Evolutionary conservation across 176 grass and related monocot genomes (phyloP).

Genomic region (Hsuehochloa calcarea): DNA sequence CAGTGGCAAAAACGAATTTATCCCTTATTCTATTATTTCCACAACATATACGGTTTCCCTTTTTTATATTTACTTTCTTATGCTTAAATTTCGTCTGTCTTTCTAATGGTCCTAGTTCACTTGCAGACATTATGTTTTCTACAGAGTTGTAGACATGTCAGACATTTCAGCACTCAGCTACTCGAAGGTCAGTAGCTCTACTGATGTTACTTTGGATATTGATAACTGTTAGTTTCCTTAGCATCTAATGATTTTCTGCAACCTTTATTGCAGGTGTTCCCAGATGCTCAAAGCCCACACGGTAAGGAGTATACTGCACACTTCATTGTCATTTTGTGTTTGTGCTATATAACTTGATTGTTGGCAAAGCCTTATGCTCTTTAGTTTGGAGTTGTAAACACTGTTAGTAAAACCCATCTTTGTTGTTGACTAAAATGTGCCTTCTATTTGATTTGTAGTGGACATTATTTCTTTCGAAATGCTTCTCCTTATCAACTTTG

Average conservation of each 20-base stretch:
- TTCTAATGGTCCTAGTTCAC: neutral
- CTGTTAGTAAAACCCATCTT: neutral
- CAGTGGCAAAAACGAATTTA: neutral
- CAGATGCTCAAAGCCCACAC: constrained; percentile 37
- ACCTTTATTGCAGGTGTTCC: constrained; percentile 35
- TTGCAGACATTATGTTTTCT: constrained; percentile 52
- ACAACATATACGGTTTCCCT: neutral
- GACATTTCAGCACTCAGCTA: constrained; percentile 62
- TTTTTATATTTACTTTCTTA: constrained; percentile 1
- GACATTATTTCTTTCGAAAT: constrained; percentile 49
- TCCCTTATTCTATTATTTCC: neutral
- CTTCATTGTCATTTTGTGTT: constrained; percentile 7
- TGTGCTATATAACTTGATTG: neutral
- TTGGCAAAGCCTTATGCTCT: neutral
- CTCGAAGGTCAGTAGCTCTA: constrained; percentile 51
- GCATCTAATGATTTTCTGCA: constrained; percentile 19
- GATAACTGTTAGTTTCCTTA: neutral
- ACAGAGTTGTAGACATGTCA: constrained; percentile 47
- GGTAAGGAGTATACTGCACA: constrained; percentile 17
- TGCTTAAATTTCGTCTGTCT: neutral
- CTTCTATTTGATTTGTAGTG: constrained; percentile 24
- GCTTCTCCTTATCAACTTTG: constrained; percentile 58
- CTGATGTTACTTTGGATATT: constrained; percentile 19
- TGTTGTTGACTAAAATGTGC: neutral
- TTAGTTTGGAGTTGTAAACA: neutral